A percentile compares a stretch with the other conserved stretches of the same genome.
phyloP scores from a whole-genome alignment of 2,329 filamentous ascomycete genomes.

The Rutstroemia sp. region DNA sequence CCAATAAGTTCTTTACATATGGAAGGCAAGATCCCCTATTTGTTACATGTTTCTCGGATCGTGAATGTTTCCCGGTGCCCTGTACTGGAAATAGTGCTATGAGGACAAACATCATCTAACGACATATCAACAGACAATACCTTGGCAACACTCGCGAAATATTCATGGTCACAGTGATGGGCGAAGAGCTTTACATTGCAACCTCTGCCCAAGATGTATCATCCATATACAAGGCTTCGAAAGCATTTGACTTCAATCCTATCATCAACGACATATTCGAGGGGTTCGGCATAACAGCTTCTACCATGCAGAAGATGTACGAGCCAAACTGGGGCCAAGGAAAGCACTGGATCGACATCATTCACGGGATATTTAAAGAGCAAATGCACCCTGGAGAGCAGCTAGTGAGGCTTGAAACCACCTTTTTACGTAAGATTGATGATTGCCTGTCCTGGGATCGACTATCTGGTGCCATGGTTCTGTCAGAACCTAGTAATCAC shows the following conservation, averaged over 20 bases:
- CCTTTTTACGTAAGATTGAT: not conserved
- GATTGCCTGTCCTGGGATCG: not conserved
- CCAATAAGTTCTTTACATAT: not conserved
- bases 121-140: not conserved
- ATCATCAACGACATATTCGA: not conserved
- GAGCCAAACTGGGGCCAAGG: not conserved
- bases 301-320: not conserved
- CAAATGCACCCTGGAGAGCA: not conserved
- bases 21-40: not conserved
- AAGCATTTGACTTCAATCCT: not conserved
- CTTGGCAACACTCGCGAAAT: not conserved
- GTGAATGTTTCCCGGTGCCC: not conserved
- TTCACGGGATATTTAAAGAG: not conserved
- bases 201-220: not conserved
- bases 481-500: no score
- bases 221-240: not conserved
- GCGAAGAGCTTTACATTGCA: not conserved
- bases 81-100: not conserved
- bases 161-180: not conserved
- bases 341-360: not conserved
- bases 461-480: not conserved
- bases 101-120: not conserved
- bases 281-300: not conserved
- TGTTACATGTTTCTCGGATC: not conserved
- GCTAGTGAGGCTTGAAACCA: not conserved